Conservation (phyloP, 2,329 filamentous ascomycete genomes). For the Chaetomiaceae sp. region DNA sequence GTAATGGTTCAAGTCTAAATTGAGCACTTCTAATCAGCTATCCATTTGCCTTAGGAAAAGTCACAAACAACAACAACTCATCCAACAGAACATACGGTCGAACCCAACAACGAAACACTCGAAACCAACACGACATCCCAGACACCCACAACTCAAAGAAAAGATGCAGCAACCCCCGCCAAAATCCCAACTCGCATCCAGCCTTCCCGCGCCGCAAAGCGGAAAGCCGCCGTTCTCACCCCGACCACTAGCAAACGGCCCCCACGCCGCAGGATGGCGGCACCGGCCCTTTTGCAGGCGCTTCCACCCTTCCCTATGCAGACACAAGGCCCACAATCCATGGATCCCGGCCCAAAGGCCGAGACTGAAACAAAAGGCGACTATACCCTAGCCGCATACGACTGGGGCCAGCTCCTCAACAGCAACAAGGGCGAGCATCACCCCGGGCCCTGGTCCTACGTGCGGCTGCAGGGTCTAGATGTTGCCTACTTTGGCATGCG, state of each 20-base stretch:
- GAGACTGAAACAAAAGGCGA: constrained; percentile 13
- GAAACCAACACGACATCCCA: no score
- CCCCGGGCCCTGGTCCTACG: not conserved
- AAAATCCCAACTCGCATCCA: constrained; percentile 19
- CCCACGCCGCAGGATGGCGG: not conserved
- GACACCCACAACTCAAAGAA: no score
- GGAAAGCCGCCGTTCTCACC: constrained; percentile 1
- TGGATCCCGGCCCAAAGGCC: not conserved
- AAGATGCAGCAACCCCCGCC: not conserved
- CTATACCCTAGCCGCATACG: constrained; percentile 16
- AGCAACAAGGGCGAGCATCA: constrained; percentile 5
- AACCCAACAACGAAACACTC: no score
- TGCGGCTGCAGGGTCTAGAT: constrained; percentile 7
- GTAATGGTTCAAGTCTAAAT: no score
- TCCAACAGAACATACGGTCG: not conserved
- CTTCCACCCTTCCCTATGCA: no score
- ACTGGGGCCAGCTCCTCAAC: constrained; percentile 16
- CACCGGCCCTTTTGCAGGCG: not conserved
- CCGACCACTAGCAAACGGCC: not conserved
- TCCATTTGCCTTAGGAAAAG: not conserved
- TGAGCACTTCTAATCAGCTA: no score
- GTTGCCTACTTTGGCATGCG: constrained; percentile 13
- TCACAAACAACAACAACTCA: not conserved
- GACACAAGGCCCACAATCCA: not conserved
- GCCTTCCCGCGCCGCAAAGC: constrained; percentile 21